These are phyloP conservation scores for Hypoxylon sp. DNA, from an alignment of 2,329 filamentous ascomycete genomes.

Conservation along the genomic window DNA sequence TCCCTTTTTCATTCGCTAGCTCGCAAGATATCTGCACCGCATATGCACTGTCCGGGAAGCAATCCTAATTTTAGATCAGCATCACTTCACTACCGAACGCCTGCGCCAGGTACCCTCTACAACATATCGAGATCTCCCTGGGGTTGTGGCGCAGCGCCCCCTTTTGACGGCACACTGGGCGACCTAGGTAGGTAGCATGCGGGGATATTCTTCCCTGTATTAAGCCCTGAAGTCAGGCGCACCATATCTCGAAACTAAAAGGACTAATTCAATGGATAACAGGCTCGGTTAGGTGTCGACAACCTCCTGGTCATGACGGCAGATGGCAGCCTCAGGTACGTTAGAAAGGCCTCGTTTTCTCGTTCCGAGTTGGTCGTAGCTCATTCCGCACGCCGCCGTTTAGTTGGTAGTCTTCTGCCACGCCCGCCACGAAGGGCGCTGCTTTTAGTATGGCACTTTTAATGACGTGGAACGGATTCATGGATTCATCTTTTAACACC, in stretches of 20 bases:
- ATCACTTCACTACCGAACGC: neutral
- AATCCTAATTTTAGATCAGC: neutral
- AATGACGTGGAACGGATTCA: neutral
- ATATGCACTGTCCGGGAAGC: neutral
- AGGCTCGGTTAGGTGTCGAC: neutral
- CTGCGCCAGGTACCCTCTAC: neutral
- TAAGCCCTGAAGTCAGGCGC: neutral
- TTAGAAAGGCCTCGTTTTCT: neutral
- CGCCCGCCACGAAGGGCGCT: neutral
- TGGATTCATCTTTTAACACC: neutral
- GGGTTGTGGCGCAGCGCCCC: conserved; percentile 1
- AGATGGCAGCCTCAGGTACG: neutral
- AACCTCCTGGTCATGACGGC: neutral
- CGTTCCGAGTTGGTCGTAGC: neutral
- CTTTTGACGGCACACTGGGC: neutral
- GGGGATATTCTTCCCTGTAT: neutral
- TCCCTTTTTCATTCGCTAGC: neutral
- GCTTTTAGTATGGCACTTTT: neutral
- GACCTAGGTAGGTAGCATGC: neutral
- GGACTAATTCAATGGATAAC: conserved; percentile 6
- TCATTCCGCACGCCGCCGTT: neutral
- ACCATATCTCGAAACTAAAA: conserved; percentile 21
- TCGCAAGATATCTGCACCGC: neutral
- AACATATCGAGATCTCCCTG: neutral
- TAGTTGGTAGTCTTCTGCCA: neutral